Evolutionary conservation across 2,329 filamentous ascomycete genomes (phyloP), one percentile per base, ranked within the genome.

Genomic region (Xylaria digitata): DNA sequence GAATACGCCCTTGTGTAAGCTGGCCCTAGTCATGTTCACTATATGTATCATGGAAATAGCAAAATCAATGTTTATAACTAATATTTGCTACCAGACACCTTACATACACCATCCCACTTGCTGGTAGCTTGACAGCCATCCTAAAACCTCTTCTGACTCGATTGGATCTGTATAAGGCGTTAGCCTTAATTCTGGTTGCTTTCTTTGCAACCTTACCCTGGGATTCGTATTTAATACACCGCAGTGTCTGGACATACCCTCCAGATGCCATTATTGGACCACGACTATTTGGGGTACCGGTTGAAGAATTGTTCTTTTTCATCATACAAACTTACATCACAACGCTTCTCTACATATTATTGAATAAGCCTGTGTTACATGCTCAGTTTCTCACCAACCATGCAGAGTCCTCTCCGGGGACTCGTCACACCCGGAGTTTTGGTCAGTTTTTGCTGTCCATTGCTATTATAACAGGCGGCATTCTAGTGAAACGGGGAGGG

Each of bases 291-390:
- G 80, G 82, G n/a, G 91, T 93, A 19, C 91, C 91, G 0, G 77
- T 85, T 4, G 91, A 93, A 73, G 91, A 93, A 75, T 78, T 93
- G 4, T 93, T 93, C 79, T 93, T 93, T 83, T 93, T 93, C 76
- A 79, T 92, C 21, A 86, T 93, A 26, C 91, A 93, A 78, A 93
- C 91, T 1, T 93, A 92, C 77, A 91, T 88, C 73, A 92, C 90
- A 0, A 85, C 87, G 0, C 78, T 92, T 56, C 75, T 93, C 8
- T 93, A 93, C 73, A 82, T 92, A 9, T 78, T 92, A 1, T 76
- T 90, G 21, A 92, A 85, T 78, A 92, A 91, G 75, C 83, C 88
- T 0, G 81, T 91, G 7, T 83, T 90, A 63, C 80, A 83, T 49
- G 74, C 81, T 0, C 77, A 82, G 34, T 83, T 81, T 52, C 76